Base-by-base conservation (phyloP, 1,284 basidiomycete genomes). In the Marasmius tenuissimus region DNA sequence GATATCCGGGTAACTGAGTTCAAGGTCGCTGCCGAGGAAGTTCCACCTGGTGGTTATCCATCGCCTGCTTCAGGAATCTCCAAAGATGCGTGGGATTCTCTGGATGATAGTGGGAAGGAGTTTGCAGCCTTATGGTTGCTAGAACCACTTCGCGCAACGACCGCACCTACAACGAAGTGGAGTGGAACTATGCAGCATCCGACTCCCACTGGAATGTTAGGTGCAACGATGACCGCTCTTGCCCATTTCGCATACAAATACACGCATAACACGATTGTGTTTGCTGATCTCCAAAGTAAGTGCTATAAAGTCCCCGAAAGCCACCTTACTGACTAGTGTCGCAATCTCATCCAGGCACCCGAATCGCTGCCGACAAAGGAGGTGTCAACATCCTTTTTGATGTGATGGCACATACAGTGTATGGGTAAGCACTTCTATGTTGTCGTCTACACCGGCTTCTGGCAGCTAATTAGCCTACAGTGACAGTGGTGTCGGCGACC, bases 171-270 rank as follows among this genome's bases (percentile, higher is more conserved):
- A 22, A 37, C 54, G 16, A 62, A 59, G 42, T 65, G 61, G 63
- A 60, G 58, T 12, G 61, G 63, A 20, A 65, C 63, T 12, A 62
- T 60, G 54, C 40, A 62, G 40, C 59, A 63, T 38, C 63, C 63
- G 11, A 9, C 55, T 51, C 35, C 50, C n/a, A 27, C 37, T 1
- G 62, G 47, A n/a, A 65, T 62, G 45, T 18, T 65, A 0, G 63
- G 63, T 0, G 54, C 51, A 22, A 65, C 61, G 7, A 14, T 65
- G 49, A 65, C 59, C 35, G 18, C 58, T 35, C 61, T 65, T 59
- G 42, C 58, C 42, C 63, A 62, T 39, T 62, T 54, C 51, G 27
- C 56, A 5, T 52, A 50, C 22, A 6, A 37, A 12, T 42, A 20
- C 20, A 55, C 50, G 33, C 33, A 49, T n/a, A 53, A 60, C 20